Evolutionary conservation across 345 rosid species (phyloP).

Genomic region (Gossypium herbaceum): DNA sequence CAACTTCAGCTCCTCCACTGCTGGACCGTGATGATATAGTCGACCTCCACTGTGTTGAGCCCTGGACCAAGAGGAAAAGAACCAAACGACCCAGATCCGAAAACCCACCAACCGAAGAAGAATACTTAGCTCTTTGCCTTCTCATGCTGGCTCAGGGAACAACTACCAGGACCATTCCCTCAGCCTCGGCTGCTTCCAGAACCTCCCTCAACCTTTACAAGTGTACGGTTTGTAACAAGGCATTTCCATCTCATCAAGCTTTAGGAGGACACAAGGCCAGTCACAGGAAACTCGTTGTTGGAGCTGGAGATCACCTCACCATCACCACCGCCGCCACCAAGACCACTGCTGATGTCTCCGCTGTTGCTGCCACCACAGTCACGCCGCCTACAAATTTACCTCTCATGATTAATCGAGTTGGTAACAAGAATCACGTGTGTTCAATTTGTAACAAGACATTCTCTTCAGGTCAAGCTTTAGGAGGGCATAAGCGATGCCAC

Average conservation of each 20-base stretch:
- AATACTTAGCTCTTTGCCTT: slow-evolving; percentile 42
- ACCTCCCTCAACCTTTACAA: slow-evolving; percentile 21
- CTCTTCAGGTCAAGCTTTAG: slow-evolving; percentile 72
- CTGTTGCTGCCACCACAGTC: background rate
- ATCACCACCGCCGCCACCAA: background rate
- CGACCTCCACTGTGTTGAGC: slow-evolving; percentile 20
- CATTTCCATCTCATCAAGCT: slow-evolving; percentile 44
- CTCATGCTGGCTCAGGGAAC: slow-evolving; percentile 38
- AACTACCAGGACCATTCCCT: slow-evolving; percentile 3
- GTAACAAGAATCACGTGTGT: slow-evolving; percentile 45
- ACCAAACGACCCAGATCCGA: slow-evolving; percentile 33
- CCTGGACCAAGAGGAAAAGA: slow-evolving; percentile 41
- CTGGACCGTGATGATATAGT: slow-evolving; percentile 30
- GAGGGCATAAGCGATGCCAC: slow-evolving; percentile 78
- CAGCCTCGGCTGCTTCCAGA: slow-evolving; percentile 12
- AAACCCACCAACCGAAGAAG: slow-evolving; percentile 35
- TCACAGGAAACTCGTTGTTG: slow-evolving; percentile 29
- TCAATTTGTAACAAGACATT: slow-evolving; percentile 61
- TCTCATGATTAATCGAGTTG: slow-evolving; percentile 8
- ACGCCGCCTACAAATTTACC: background rate
- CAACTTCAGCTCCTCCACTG: slow-evolving; percentile 39
- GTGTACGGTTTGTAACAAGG: slow-evolving; percentile 40
- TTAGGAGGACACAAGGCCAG: slow-evolving; percentile 56
- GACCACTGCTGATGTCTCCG: background rate
- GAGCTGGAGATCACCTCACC: slow-evolving; percentile 9